Conservation (phyloP, 768 basidiomycete genomes). For the Suillus paluster region DNA sequence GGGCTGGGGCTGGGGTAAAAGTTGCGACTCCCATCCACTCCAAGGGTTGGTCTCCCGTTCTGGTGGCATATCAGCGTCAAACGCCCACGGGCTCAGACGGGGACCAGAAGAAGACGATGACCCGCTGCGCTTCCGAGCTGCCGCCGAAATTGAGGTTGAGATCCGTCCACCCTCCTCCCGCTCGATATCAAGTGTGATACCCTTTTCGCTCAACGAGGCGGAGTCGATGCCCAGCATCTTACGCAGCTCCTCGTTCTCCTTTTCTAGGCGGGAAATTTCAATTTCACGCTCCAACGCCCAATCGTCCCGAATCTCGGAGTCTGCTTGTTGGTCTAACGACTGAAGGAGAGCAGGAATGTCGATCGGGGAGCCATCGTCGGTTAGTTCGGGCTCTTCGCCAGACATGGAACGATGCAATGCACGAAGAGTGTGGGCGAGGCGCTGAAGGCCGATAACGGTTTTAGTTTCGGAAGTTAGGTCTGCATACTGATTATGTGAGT, state of each 20-base stretch:
- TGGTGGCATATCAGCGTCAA: slow-evolving; percentile 36
- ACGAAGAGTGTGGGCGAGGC: slow-evolving; percentile 73
- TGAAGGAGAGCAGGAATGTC: slow-evolving; percentile 50
- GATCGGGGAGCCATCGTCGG: slow-evolving; percentile 35
- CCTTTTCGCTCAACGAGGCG: slow-evolving; percentile 52
- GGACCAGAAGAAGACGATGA: slow-evolving; percentile 28
- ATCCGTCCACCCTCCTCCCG: slow-evolving; percentile 50
- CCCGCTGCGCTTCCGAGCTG: slow-evolving; percentile 30
- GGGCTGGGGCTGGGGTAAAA: slow-evolving; percentile 1
- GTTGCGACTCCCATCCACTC: slow-evolving; percentile 30
- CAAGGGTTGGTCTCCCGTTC: slow-evolving; percentile 21
- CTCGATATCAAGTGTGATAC: slow-evolving; percentile 53
- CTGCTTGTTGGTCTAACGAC: slow-evolving; percentile 44
- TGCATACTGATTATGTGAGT: slow-evolving; percentile 55
- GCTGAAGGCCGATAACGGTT: slow-evolving; percentile 67
- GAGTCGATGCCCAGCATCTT: slow-evolving; percentile 76
- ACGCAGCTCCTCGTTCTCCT: slow-evolving; percentile 83
- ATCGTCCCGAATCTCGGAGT: slow-evolving; percentile 57
- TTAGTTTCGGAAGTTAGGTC: slow-evolving; percentile 65
- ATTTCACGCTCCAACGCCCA: slow-evolving; percentile 89
- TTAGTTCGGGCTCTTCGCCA: slow-evolving; percentile 54
- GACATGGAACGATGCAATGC: slow-evolving; percentile 70
- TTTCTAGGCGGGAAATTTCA: slow-evolving; percentile 82
- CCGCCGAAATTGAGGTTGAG: slow-evolving; percentile 24
- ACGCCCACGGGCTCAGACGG: slow-evolving; percentile 29